Evolutionary conservation across 2,329 filamentous ascomycete species (phyloP).

Genomic region (Colletotrichum brevisporum): DNA sequence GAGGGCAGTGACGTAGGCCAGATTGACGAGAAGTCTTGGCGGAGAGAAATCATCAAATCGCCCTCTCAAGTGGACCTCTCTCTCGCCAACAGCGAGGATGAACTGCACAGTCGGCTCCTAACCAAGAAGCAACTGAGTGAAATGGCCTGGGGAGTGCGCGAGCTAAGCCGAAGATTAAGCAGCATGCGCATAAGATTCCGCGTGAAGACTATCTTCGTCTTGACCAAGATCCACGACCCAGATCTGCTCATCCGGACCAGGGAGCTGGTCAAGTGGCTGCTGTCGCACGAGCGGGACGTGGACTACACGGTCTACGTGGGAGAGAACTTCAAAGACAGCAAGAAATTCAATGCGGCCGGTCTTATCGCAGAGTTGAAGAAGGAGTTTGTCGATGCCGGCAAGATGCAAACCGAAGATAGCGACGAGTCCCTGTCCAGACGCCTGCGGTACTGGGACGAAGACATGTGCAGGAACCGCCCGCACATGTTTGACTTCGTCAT

Average conservation of each 20-base stretch:
- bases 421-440: conserved; percentile 61
- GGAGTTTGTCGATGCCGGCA: conserved; percentile 56
- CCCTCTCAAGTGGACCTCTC: conserved; percentile 57
- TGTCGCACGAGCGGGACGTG: conserved; percentile 77
- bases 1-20: conserved; percentile 64
- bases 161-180: conserved; percentile 87
- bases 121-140: conserved; percentile 96
- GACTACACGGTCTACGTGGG: conserved; percentile 88
- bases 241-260: conserved; percentile 83
- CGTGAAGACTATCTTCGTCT: conserved; percentile 85
- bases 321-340: conserved; percentile 78
- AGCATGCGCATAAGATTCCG: conserved; percentile 86
- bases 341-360: conserved; percentile 80
- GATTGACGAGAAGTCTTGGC: conserved; percentile 70
- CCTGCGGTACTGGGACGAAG: conserved; percentile 86
- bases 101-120: conserved; percentile 77
- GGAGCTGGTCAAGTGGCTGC: conserved; percentile 84
- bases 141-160: conserved; percentile 96
- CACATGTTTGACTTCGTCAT: conserved; percentile 95
- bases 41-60: conserved; percentile 60
- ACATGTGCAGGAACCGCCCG: conserved; percentile 82
- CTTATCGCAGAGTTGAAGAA: conserved; percentile 73
- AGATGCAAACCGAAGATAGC: conserved; percentile 52
- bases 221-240: conserved; percentile 93
- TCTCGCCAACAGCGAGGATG: conserved; percentile 47